A percentile compares a stretch with the other conserved stretches of the same genome.
Conservation (phyloP, 495 filamentous ascomycete genomes). For the Monascus purpureus region DNA sequence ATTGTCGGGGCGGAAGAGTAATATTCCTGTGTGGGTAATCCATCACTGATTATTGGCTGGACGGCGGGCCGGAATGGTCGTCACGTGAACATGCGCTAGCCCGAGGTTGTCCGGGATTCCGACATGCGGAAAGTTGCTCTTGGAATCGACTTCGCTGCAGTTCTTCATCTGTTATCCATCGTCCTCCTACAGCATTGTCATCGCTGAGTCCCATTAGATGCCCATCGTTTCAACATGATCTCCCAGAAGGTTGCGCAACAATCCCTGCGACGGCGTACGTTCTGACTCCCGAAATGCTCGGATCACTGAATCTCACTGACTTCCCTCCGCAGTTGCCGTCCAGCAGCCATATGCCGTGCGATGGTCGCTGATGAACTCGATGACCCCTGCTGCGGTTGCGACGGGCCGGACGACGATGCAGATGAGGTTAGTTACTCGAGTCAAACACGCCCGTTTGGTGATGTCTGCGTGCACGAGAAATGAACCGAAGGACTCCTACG, state of each 20-base stretch:
- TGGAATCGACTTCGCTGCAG: too few species aligned
- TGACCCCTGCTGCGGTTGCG: conserved; percentile 34
- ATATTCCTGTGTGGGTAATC: conserved; percentile 26
- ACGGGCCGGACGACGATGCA: conserved; percentile 32
- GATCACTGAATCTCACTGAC: conserved; percentile 6
- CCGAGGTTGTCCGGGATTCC: conserved; percentile 34
- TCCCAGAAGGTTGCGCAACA: conserved; percentile 52
- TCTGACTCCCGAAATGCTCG: background rate
- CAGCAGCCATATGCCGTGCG: conserved; percentile 35
- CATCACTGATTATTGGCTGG: conserved; percentile 30
- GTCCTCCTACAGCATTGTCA: background rate
- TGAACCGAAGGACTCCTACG: too few species aligned
- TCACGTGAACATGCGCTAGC: conserved; percentile 22
- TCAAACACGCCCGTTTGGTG: background rate
- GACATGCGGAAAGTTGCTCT: conserved; percentile 11
- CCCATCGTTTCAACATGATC: conserved; percentile 37
- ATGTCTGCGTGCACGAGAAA: too few species aligned
- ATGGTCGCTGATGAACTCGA: conserved; percentile 35
- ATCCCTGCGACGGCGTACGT: conserved; percentile 56
- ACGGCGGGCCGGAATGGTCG: conserved; percentile 3
- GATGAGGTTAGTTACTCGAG: conserved; percentile 32
- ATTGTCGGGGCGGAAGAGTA: conserved; percentile 19
- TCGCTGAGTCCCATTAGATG: background rate
- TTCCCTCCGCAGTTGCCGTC: conserved; percentile 28
- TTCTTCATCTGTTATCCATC: conserved; percentile 1